A percentile compares a stretch with the other conserved stretches of the same genome.
Conservation (phyloP, 148 eudicot species). For the Rhododendron ferrugineum region DNA sequence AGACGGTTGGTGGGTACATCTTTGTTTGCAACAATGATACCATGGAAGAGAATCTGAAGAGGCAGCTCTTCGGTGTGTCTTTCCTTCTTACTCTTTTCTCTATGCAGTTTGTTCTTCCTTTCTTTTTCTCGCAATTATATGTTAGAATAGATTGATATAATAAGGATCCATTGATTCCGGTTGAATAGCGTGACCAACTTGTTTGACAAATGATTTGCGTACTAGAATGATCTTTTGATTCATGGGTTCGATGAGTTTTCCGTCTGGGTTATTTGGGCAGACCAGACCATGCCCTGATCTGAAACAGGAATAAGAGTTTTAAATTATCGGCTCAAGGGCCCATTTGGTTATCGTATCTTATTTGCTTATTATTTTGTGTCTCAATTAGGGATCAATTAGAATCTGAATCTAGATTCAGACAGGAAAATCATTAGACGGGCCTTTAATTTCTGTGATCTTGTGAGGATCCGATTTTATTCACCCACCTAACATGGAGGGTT, state of each 20-base stretch:
- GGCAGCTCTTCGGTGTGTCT: slow-evolving; percentile 84
- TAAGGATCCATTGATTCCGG: background rate
- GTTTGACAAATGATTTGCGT: background rate
- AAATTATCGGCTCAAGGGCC: background rate
- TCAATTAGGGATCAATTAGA: background rate
- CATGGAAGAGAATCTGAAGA: slow-evolving; percentile 89
- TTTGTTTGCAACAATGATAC: slow-evolving; percentile 98
- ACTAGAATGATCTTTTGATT: background rate
- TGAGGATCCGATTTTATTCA: background rate
- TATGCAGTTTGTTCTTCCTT: background rate
- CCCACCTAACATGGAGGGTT: background rate
- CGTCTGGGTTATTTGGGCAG: background rate
- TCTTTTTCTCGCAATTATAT: background rate
- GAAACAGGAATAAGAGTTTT: background rate
- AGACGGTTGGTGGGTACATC: slow-evolving; percentile 89
- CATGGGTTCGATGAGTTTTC: background rate
- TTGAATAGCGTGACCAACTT: too few species aligned
- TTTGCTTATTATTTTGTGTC: background rate
- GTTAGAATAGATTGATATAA: background rate
- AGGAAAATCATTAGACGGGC: background rate
- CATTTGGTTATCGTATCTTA: background rate
- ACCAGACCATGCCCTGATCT: background rate
- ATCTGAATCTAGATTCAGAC: background rate
- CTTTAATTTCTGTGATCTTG: background rate
- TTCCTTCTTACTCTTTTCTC: background rate